A percentile compares a stretch with the other conserved stretches of the same genome.
These are phyloP conservation scores for Cucurbita moschata DNA, from an alignment of 306 rosid genomes.

Conservation along the genomic window DNA sequence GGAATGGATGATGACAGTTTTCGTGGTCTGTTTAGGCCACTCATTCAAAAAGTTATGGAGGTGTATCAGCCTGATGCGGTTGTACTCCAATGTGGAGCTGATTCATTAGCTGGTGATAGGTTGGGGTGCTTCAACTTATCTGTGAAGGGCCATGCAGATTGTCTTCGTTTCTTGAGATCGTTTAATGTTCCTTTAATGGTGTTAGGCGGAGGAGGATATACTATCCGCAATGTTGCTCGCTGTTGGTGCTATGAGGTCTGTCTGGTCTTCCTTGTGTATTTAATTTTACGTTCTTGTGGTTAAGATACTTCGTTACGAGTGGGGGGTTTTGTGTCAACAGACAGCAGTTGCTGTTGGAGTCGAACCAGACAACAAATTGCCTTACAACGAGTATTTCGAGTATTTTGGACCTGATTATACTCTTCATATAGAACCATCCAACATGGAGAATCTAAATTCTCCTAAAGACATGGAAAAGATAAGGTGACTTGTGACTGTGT, in stretches of 20 bases:
- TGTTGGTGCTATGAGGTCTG: slow-evolving; percentile 95
- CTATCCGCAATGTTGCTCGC: slow-evolving; percentile 81
- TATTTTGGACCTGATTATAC: slow-evolving; percentile 88
- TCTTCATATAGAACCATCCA: slow-evolving; percentile 57
- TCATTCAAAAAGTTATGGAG: slow-evolving; percentile 73
- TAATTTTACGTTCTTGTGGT: background rate
- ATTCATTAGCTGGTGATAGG: slow-evolving; percentile 48
- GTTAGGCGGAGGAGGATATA: slow-evolving; percentile 92
- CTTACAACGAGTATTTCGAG: slow-evolving; percentile 75
- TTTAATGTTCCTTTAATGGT: slow-evolving; percentile 80
- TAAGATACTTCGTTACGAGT: background rate
- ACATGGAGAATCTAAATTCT: slow-evolving; percentile 71
- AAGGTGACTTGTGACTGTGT: slow-evolving; percentile 30
- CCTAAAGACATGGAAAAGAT: slow-evolving; percentile 74
- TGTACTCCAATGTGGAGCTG: slow-evolving; percentile 92
- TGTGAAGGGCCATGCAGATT: slow-evolving; percentile 83
- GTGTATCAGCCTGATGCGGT: slow-evolving; percentile 76
- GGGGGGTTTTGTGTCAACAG: slow-evolving; percentile 20
- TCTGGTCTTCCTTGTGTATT: background rate
- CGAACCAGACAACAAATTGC: slow-evolving; percentile 80
- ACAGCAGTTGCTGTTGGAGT: slow-evolving; percentile 93
- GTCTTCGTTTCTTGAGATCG: slow-evolving; percentile 72
- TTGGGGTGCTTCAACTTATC: slow-evolving; percentile 90
- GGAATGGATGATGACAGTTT: slow-evolving; percentile 79
- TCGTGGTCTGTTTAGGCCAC: slow-evolving; percentile 54